Evolutionary conservation across 2,329 filamentous ascomycete genomes (phyloP), one percentile per base, ranked within the genome.

Genomic region (Teratosphaeria destructans): DNA sequence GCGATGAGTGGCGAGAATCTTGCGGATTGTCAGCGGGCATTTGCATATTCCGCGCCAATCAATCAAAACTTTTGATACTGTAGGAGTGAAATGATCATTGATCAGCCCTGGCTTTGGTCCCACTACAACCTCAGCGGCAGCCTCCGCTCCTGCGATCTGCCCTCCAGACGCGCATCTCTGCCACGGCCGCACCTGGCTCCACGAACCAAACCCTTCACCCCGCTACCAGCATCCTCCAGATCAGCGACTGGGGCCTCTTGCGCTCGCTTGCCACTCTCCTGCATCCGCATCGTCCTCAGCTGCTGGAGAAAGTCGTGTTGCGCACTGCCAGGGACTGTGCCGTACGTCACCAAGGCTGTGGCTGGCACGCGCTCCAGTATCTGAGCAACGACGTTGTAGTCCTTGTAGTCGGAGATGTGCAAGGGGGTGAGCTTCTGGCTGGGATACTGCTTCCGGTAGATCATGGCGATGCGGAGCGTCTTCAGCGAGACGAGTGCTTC

Each of bases 341-440:
- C 64, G 55, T 60, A 68, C 26, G 55, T 4, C 1, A 68, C 32
- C 11, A 59, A 58, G 27, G 61, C 60, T 3, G 12, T 43, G 29
- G 58, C 60, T 7, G 65, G 63, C 12, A 66, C 49, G 14, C 63
- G 61, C 47, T 64, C 61, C 26, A 66, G 53, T 14, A 66, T 59
- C 56, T 67, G 64, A 52, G 57, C 49, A 8, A 64, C 58, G 12
- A 64, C 56, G 35, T 59, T 60, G 53, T 54, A 57, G 16, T 59
- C 57, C 1, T 49, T 47, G 26, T 57, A 49, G 27, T 58, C 35
- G 3, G 55, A 29, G 14, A 60, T 54, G 11, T 57, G 58, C 47
- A 62, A 29, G 7, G 60, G 55, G 1, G 60, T 49, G 7, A 62
- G 60, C 26, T 23, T 47, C 53, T 59, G 55, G 2, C 29, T 52